Evolutionary conservation across 345 rosid species (phyloP).

Genomic region (Alliaria petiolata): DNA sequence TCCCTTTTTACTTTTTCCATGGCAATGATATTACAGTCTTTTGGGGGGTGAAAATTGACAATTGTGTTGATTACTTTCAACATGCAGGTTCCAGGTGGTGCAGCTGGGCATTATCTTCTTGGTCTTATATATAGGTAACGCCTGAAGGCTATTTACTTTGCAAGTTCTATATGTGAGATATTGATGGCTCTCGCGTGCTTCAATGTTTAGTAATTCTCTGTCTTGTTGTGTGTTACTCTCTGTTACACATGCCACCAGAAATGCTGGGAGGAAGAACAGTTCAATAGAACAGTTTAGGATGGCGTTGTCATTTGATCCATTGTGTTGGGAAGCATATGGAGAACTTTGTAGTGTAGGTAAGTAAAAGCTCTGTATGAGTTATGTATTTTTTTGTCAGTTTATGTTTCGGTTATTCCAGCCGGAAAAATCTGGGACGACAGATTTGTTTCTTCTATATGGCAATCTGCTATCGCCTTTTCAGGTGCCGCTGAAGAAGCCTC

Average conservation of each 20-base stretch:
- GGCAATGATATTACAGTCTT: background rate
- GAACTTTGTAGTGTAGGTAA: constrained; percentile 84
- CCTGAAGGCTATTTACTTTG: background rate
- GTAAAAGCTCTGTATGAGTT: constrained; percentile 19
- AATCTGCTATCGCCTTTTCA: constrained; percentile 23
- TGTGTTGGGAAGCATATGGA: constrained; percentile 87
- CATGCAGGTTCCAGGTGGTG: constrained; percentile 77
- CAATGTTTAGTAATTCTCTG: constrained; percentile 17
- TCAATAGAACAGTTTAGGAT: constrained; percentile 74
- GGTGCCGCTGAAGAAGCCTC: constrained; percentile 86
- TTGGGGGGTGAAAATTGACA: background rate
- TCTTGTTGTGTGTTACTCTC: constrained; percentile 32
- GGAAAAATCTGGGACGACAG: background rate
- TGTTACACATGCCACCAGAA: constrained; percentile 47
- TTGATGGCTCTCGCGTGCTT: constrained; percentile 5
- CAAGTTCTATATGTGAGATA: constrained; percentile 1
- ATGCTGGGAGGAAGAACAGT: constrained; percentile 59
- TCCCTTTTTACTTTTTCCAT: background rate
- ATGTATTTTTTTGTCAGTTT: background rate
- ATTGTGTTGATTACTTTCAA: constrained; percentile 24
- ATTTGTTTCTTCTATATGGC: background rate
- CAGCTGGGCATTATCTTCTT: constrained; percentile 92
- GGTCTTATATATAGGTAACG: constrained; percentile 82
- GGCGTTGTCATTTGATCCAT: constrained; percentile 76
- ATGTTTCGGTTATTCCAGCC: background rate